A percentile compares a stretch with the other conserved stretches of the same genome.
phyloP scores from a whole-genome alignment of 371 early-diverging fungal species.

The Rhizoclosmatium hyalinum region DNA sequence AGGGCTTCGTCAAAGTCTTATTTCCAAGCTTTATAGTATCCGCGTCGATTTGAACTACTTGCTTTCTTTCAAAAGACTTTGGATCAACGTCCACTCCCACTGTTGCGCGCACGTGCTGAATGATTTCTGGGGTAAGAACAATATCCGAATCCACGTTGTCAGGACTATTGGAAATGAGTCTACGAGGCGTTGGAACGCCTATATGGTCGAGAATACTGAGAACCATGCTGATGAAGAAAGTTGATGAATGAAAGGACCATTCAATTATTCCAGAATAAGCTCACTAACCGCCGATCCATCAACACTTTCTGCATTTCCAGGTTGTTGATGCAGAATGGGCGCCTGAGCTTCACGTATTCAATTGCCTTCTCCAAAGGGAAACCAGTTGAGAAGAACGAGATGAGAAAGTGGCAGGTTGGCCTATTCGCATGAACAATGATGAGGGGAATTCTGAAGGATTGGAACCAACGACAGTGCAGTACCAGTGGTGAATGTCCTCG shows the following conservation, averaged over 20 bases:
- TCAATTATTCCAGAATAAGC: not conserved
- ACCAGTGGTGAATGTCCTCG: conserved; percentile 69
- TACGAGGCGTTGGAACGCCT: conserved; percentile 86
- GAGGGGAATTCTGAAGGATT: not conserved
- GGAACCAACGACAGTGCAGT: not conserved
- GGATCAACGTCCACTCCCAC: conserved; percentile 61
- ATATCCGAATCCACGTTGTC: conserved; percentile 25
- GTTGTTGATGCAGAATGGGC: conserved; percentile 92
- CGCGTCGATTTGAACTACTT: conserved; percentile 64
- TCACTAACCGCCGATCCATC: conserved; percentile 79
- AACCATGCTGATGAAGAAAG: conserved; percentile 52
- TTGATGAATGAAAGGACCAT: not conserved
- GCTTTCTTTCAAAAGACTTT: conserved; percentile 14
- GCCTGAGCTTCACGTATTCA: conserved; percentile 80
- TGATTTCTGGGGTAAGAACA: conserved; percentile 53
- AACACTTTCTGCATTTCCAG: conserved; percentile 89
- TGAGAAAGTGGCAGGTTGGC: conserved; percentile 96
- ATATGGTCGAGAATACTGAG: conserved; percentile 82
- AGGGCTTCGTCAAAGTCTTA: conserved; percentile 82
- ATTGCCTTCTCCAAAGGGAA: conserved; percentile 96
- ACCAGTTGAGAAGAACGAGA: conserved; percentile 95
- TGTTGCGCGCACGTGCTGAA: conserved; percentile 34
- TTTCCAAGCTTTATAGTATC: conserved; percentile 81
- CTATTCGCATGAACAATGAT: conserved; percentile 81
- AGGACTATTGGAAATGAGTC: conserved; percentile 61